Percentiles rank a stretch among this genome's conserved stretches.
Evolutionary conservation across 257 asterid genomes (phyloP).

Genomic region (Solanum chaucha): DNA sequence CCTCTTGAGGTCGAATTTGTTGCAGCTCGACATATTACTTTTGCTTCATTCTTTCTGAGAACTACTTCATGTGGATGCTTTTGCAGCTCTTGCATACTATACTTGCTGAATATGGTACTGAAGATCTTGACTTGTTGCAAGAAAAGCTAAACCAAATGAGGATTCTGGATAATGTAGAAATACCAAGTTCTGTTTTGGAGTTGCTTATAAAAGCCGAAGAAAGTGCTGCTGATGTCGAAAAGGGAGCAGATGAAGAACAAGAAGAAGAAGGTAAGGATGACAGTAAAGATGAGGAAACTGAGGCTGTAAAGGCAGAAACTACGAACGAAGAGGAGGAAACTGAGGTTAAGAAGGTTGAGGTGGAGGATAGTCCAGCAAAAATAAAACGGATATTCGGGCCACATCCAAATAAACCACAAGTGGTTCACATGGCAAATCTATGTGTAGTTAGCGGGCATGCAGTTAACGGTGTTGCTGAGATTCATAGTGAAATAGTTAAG

Average conservation of each 20-base stretch:
- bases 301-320: neutral
- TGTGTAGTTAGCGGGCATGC: slow-evolving; percentile 83
- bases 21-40: neutral
- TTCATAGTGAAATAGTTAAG: slow-evolving; percentile 79
- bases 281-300: slow-evolving; percentile 6
- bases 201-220: slow-evolving; percentile 6
- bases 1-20: neutral
- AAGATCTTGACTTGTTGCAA: slow-evolving; percentile 42
- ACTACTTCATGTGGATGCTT: neutral
- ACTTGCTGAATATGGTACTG: slow-evolving; percentile 49
- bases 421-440: slow-evolving; percentile 83
- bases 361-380: neutral
- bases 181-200: slow-evolving; percentile 40
- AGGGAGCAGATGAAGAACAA: slow-evolving; percentile 10
- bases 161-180: slow-evolving; percentile 64
- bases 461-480: slow-evolving; percentile 86
- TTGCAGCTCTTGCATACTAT: slow-evolving; percentile 46
- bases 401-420: slow-evolving; percentile 34
- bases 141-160: slow-evolving; percentile 56
- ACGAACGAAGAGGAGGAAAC: slow-evolving; percentile 19
- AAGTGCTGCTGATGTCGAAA: slow-evolving; percentile 3
- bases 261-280: slow-evolving; percentile 17
- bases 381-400: slow-evolving; percentile 4
- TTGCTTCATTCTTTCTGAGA: neutral
- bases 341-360: slow-evolving; percentile 19